Percentiles rank a stretch among this genome's conserved stretches.
Conservation (phyloP, 208 protist species). For the Acanthamoeba royreba region DNA sequence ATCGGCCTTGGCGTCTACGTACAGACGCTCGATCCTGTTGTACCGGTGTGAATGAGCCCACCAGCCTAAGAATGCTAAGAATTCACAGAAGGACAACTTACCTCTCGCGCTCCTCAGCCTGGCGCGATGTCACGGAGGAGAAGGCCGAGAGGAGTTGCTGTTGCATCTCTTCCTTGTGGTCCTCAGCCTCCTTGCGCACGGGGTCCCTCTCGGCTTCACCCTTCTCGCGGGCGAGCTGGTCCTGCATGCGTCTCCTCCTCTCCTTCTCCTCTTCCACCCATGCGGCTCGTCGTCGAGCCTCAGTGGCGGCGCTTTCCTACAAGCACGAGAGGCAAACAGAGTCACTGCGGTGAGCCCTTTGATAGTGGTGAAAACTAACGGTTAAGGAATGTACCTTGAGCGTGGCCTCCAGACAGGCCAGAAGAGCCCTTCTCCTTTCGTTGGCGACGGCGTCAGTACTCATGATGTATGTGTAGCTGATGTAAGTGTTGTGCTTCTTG, state of each 20-base stretch:
- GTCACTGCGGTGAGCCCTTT: not conserved
- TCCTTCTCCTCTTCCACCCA: slow-evolving; percentile 31
- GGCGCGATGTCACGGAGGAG: not conserved
- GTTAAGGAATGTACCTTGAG: not conserved
- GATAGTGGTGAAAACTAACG: not conserved
- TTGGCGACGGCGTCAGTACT: not conserved
- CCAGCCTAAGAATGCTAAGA: no score
- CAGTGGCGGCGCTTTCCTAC: not conserved
- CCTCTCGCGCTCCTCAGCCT: not conserved
- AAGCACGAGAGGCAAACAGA: not conserved
- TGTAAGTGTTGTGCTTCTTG: not conserved
- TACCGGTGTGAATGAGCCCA: no score
- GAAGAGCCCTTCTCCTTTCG: not conserved
- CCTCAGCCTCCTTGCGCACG: not conserved
- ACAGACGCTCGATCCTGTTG: not conserved
- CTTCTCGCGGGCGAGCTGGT: slow-evolving; percentile 3
- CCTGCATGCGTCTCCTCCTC: not conserved
- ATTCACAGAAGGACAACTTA: not conserved
- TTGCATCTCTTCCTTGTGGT: not conserved
- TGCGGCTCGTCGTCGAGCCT: not conserved
- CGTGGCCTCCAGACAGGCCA: not conserved
- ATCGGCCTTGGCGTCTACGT: not conserved
- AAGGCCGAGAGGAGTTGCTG: slow-evolving; percentile 33
- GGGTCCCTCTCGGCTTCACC: not conserved
- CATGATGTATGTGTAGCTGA: not conserved